These are phyloP conservation scores for Lachnellula subtilissima DNA, from an alignment of 2,329 filamentous ascomycete species.

Conservation along the genomic window DNA sequence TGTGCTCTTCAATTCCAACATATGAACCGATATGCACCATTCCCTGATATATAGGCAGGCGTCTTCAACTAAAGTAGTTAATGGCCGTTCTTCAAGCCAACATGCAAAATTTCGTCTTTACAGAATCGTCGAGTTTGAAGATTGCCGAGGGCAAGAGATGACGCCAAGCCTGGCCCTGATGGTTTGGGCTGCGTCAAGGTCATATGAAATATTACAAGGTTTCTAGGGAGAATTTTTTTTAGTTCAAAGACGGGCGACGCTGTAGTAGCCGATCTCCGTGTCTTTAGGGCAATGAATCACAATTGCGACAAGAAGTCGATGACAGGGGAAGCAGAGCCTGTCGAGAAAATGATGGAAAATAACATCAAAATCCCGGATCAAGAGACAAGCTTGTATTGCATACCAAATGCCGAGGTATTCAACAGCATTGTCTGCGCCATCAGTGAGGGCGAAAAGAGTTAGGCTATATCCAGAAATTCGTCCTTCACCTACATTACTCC, in stretches of 20 bases:
- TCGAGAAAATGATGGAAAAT: slow-evolving; percentile 64
- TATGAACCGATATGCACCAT: too few species aligned
- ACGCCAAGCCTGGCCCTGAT: not conserved
- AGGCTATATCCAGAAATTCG: slow-evolving; percentile 45
- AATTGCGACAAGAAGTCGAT: too few species aligned
- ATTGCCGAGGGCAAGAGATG: not conserved
- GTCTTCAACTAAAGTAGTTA: too few species aligned
- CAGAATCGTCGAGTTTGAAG: not conserved
- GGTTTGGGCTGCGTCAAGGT: not conserved
- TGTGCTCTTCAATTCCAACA: too few species aligned
- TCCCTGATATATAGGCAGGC: too few species aligned
- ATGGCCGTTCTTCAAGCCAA: too few species aligned
- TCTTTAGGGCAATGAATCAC: slow-evolving; percentile 53
- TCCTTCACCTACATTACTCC: too few species aligned
- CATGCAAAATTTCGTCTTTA: too few species aligned
- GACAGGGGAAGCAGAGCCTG: slow-evolving; percentile 93
- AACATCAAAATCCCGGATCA: slow-evolving; percentile 34
- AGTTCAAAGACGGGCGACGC: slow-evolving; percentile 80
- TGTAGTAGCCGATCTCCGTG: slow-evolving; percentile 77
- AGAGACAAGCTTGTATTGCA: slow-evolving; percentile 35
- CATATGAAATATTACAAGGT: not conserved
- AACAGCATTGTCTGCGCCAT: slow-evolving; percentile 48
- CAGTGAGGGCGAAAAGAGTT: slow-evolving; percentile 48
- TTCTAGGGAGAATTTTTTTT: not conserved
- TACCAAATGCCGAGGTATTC: slow-evolving; percentile 51